A percentile compares a stretch with the other conserved stretches of the same genome.
phyloP scores from a whole-genome alignment of 2,329 filamentous ascomycete genomes.

The Xylaria sp. region DNA sequence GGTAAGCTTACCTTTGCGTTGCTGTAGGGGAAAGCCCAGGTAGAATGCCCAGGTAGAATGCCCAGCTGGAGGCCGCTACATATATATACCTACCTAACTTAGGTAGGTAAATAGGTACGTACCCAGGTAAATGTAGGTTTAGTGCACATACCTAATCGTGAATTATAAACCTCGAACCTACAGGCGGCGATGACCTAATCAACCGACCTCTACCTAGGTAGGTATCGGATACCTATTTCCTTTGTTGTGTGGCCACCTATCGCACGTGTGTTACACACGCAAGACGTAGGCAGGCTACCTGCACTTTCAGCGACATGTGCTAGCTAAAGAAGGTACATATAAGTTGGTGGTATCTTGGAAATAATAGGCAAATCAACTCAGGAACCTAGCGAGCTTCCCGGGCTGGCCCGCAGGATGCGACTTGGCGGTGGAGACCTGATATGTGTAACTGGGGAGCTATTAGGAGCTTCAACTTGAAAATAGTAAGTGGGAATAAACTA shows the following conservation, averaged over 20 bases:
- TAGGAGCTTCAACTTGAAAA: conserved; percentile 3
- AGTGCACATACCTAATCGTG: neutral
- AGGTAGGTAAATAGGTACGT: neutral
- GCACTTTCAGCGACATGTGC: neutral
- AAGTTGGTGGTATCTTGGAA: neutral
- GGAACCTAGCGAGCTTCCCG: neutral
- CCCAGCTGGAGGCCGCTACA: neutral
- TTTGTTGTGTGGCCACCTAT: neutral
- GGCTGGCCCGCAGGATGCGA: neutral
- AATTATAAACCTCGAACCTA: no score
- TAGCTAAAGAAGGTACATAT: neutral
- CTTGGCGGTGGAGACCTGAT: conserved; percentile 19
- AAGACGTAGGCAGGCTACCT: neutral
- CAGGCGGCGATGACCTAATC: neutral
- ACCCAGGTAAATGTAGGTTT: neutral
- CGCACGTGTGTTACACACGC: neutral
- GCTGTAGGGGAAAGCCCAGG: neutral
- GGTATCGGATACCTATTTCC: neutral
- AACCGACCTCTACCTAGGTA: neutral
- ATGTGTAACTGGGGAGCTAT: conserved; percentile 1
- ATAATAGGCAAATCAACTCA: neutral
- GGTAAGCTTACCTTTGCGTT: conserved; percentile 2
- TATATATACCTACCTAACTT: no score
- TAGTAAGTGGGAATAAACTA: conserved; percentile 14
- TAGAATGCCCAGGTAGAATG: neutral